Conservation (phyloP, 257 asterid species). For the Gentiana macrophylla region DNA sequence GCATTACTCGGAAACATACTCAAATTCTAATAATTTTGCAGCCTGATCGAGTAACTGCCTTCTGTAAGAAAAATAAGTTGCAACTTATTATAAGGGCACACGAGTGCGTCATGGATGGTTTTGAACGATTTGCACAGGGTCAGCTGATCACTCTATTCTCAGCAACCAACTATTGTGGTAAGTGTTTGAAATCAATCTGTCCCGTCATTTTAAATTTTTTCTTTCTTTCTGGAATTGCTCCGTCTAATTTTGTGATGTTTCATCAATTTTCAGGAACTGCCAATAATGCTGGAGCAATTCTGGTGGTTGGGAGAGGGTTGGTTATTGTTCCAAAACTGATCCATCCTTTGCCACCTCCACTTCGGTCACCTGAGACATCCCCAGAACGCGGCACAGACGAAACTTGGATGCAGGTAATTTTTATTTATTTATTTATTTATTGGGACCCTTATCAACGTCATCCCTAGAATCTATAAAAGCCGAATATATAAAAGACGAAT, state of each 20-base stretch:
- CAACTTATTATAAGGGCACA: constrained; percentile 95
- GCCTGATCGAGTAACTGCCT: constrained; percentile 98
- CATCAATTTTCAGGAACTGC: constrained; percentile 66
- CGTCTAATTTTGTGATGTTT: constrained; percentile 13
- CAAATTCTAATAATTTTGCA: constrained; percentile 26
- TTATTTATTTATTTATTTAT: not conserved
- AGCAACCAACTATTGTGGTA: constrained; percentile 99
- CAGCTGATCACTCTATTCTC: constrained; percentile 96
- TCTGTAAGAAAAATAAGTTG: constrained; percentile 88
- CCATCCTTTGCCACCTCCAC: constrained; percentile 97
- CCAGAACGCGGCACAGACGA: constrained; percentile 78
- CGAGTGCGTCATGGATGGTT: constrained; percentile 99
- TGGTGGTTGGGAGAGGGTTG: constrained; percentile 92
- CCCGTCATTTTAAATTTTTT: not conserved
- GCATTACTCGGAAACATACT: not conserved
- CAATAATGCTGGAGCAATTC: constrained; percentile 93
- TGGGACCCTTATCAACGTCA: too few species aligned
- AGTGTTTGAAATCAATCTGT: constrained; percentile 3
- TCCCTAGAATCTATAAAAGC: too few species aligned
- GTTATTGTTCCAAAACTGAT: constrained; percentile 88
- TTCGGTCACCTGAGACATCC: constrained; percentile 90
- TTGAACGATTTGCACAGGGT: constrained; percentile 97
- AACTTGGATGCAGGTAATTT: constrained; percentile 94
- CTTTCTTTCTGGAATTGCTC: not conserved
- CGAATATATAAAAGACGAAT: too few species aligned